phyloP scores from a whole-genome alignment of 495 filamentous ascomycete genomes.

The Podospora pseudopauciseta region DNA sequence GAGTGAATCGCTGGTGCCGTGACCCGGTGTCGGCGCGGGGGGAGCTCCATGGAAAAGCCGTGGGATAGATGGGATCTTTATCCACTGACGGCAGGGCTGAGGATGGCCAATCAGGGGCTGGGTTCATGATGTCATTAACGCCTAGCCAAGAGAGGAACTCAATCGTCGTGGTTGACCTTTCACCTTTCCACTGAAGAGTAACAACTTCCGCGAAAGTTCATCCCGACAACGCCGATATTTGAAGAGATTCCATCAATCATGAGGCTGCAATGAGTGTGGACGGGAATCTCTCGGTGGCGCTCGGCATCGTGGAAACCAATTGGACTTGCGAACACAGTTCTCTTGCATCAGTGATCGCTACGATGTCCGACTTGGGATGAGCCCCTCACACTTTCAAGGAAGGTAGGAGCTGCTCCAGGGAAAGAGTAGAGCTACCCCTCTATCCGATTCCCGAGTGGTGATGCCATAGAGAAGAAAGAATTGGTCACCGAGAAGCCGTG shows the following conservation, averaged over 20 bases:
- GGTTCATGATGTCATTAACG: not conserved
- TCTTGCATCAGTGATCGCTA: not conserved
- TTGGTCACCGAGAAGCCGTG: not conserved
- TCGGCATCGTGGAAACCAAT: constrained; percentile 1
- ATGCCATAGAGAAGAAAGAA: not conserved
- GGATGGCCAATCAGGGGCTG: not conserved
- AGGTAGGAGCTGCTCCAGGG: not conserved
- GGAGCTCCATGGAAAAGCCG: not conserved
- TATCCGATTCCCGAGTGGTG: not conserved
- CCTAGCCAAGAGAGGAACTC: not conserved
- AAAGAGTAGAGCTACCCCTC: not conserved
- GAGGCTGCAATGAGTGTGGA: not conserved
- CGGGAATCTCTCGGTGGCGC: not conserved
- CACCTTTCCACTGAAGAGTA: not conserved
- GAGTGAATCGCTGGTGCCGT: not conserved
- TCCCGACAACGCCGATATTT: not conserved
- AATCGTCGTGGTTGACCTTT: not conserved
- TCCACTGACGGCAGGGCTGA: not conserved
- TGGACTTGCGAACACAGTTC: not conserved
- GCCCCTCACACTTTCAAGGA: not conserved
- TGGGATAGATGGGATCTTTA: not conserved
- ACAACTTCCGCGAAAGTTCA: not conserved
- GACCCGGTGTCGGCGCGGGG: not conserved
- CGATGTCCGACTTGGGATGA: constrained; percentile 8
- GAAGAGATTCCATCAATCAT: not conserved